A percentile compares a stretch with the other conserved stretches of the same genome.
Conservation (phyloP, 208 protist genomes). For the Herpetomonas samuelpessoai region DNA sequence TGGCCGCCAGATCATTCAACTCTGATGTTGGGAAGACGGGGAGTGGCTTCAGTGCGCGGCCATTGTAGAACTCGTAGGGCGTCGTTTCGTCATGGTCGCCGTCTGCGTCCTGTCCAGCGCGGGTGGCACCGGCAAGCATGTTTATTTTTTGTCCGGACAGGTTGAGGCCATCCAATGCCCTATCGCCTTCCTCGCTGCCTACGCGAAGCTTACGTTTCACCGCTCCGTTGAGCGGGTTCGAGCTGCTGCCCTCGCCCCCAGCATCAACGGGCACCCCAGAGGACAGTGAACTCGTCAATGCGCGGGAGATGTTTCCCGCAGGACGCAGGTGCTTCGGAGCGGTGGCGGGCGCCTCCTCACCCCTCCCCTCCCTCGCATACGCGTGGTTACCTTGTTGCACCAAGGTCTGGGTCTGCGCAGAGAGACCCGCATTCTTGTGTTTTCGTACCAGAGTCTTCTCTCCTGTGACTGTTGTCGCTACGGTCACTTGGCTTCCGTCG, state of each 20-base stretch:
- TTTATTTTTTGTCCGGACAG: constrained; percentile 25
- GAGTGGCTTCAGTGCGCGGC: constrained; percentile 65
- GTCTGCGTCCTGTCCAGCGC: constrained; percentile 11
- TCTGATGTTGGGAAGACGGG: constrained; percentile 76
- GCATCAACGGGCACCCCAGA: too few species aligned
- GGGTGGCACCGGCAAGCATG: constrained; percentile 1
- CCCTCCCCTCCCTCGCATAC: too few species aligned
- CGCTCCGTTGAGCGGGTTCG: too few species aligned
- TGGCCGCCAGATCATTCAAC: constrained; percentile 71
- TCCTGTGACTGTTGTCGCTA: constrained; percentile 27
- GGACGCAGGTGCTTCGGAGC: constrained; percentile 3
- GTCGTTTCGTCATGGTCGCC: neutral
- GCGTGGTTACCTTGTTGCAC: too few species aligned
- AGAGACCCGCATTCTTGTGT: constrained; percentile 9
- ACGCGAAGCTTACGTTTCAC: too few species aligned
- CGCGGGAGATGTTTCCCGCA: constrained; percentile 9
- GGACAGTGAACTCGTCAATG: neutral
- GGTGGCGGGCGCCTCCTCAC: neutral
- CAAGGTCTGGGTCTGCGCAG: too few species aligned
- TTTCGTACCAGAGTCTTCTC: constrained; percentile 39
- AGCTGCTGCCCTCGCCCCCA: too few species aligned
- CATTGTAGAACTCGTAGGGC: constrained; percentile 23
- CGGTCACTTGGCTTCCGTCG: constrained; percentile 13
- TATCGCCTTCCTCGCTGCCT: neutral
- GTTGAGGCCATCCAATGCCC: constrained; percentile 9